Evolutionary conservation across 495 filamentous ascomycete genomes (phyloP), one percentile per base, ranked within the genome.

Genomic region (Penicillium flavigenum): DNA sequence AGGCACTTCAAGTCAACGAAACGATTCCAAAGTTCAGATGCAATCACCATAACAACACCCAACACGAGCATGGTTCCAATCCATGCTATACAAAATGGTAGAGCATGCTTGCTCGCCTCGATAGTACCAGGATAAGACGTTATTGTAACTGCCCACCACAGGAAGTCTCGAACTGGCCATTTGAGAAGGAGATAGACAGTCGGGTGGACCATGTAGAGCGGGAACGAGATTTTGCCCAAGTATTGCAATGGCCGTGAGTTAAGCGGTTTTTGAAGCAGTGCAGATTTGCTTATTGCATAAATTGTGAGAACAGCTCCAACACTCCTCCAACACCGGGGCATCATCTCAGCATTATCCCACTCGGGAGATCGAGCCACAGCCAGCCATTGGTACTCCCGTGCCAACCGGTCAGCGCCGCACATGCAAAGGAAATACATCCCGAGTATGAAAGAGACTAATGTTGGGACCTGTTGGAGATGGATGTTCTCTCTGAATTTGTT

Each of bases 211-310:
- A 67, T 31, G 24, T 67, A 67, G 20, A 67, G 69, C 62, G 44
- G 70, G 46, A 57, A 70, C n/a, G 51, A 76, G 44, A 63, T 73
- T 62, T 62, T 62, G 5, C 64, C 64, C 32, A 67, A 42, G 46
- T 64, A 64, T 43, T 65, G 64, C 45, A 67, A 53, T 48, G 60
- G 56, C 36, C 65, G 48, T 49, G 61, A 55, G 54, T 66, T 47
- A 58, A 63, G 32, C 8, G 58, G 58, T 10, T 38, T 2, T 32
- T 63, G 57, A 1, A 63, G 59, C 27, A 31, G 11, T 19, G 14
- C 11, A 6, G 29, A 31, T 12, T 32, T 49, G 47, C 27, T 34
- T 11, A 34, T 34, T 11, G 47, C 17, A n/a, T 31, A 31, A 11
- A 49, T 49, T 12, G 5, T 12, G n/a, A 49, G 11, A 22, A 34